A percentile compares a stretch with the other conserved stretches of the same genome.
phyloP scores from a whole-genome alignment of 345 rosid species.

The Dovyalis caffra region DNA sequence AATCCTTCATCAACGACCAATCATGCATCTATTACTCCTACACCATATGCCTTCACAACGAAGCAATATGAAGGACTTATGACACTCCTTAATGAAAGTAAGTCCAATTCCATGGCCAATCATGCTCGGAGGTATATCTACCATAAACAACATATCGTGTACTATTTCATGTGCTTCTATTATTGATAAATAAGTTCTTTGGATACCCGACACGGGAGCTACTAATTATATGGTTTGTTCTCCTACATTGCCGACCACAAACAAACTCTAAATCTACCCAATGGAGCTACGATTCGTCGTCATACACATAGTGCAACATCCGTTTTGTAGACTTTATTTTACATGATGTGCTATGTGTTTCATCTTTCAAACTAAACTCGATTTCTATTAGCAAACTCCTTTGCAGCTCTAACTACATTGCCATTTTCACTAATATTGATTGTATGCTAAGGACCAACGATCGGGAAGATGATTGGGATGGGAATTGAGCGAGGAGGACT shows the following conservation, averaged over 20 bases:
- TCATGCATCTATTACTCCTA: neutral
- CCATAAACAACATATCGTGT: neutral
- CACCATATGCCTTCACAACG: neutral
- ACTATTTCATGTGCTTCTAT: neutral
- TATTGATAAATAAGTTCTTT: neutral
- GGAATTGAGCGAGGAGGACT: neutral
- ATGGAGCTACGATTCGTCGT: neutral
- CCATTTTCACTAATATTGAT: neutral
- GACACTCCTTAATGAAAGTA: no score
- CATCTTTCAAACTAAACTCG: neutral
- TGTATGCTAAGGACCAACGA: neutral
- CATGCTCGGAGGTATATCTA: neutral
- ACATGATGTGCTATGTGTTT: slow-evolving; percentile 5
- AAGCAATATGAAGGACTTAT: neutral
- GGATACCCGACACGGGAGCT: slow-evolving; percentile 11
- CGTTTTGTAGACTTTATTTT: neutral
- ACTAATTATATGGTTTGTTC: neutral
- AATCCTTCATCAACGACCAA: neutral
- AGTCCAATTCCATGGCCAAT: neutral
- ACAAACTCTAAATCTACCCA: neutral
- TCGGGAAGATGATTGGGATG: neutral
- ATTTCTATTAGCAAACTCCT: neutral
- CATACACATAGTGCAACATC: slow-evolving; percentile 4
- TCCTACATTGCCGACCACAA: neutral
- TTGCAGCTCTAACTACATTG: neutral